Evolutionary conservation across 129 eudicot species (phyloP), one percentile per base, ranked within the genome.

Genomic region (Sambucus nigra): DNA sequence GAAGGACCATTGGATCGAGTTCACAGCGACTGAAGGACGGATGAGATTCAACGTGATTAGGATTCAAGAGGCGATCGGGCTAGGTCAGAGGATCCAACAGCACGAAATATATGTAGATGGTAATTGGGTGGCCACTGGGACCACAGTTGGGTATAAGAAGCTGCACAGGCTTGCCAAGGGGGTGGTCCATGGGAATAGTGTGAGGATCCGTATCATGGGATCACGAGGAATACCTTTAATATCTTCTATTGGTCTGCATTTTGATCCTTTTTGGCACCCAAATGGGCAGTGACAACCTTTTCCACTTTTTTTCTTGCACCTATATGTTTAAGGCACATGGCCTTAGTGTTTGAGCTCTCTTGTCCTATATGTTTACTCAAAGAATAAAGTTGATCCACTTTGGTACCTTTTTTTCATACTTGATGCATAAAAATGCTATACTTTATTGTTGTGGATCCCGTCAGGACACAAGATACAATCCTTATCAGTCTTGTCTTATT

Each of bases 91-190:
- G 79, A 64, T 89, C 47, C 16, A 35, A 46, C 40, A 24, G 47
- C 94, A 84, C n/a, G 83, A 78, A 60, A 54, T 89, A 15, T 81
- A 76, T 25, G 79, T 69, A 2, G 94, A 89, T 24, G 94, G 95
- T 25, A 68, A 33, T 16, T 52, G 51, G 59, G 51, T 81, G 26
- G 94, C 63, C 0, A 71, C 38, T 2, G 95, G 88, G 44, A 84
- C 84, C 9, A 89, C 98, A 11, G 73, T 89, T 1, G 98, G 98
- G 59, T 76, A 89, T 51, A 89, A 89, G 94, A 89, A 64, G 73
- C 80, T 85, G 24, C 95, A 84, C 23, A 70, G 97, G 76, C 69
- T 89, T 14, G 63, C 72, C 12, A 51, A 33, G 54, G 88, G 85
- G 5, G 67, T 60, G 19, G 78, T 76, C 35, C 39, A 66, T 17